Conservation (phyloP, 1,284 basidiomycete species). For the Apiotrichum gamsii region DNA sequence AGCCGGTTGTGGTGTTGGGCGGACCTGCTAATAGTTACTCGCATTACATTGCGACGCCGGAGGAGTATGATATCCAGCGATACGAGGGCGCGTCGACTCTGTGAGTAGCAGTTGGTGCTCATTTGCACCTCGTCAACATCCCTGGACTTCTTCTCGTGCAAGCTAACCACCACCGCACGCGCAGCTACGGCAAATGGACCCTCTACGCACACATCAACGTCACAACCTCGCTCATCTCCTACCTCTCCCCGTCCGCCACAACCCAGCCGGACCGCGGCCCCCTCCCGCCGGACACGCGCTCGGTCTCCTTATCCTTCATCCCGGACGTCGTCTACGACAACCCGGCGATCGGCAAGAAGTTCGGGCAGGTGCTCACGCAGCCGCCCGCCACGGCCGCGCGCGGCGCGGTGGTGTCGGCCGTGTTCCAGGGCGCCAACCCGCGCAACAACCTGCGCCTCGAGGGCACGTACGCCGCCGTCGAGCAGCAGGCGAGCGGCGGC, state of each 20-base stretch:
- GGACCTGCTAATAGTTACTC: conserved; percentile 15
- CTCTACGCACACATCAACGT: conserved; percentile 14
- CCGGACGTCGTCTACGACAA: conserved; percentile 9
- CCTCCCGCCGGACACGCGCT: conserved; percentile 5
- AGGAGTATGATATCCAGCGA: conserved; percentile 15
- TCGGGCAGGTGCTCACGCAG: conserved; percentile 6
- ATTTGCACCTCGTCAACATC: too few species aligned
- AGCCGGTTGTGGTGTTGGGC: conserved; percentile 14
- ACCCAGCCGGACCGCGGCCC: background rate
- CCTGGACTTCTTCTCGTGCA: too few species aligned
- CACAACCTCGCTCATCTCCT: conserved; percentile 2
- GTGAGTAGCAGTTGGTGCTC: too few species aligned
- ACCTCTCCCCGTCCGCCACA: background rate
- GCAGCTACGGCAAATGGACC: conserved; percentile 10
- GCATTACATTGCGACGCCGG: conserved; percentile 9
- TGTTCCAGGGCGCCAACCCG: conserved; percentile 14
- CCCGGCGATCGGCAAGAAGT: conserved; percentile 1
- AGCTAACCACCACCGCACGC: too few species aligned
- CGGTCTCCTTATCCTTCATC: background rate
- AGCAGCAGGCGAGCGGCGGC: conserved; percentile 2
- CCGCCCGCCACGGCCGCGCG: background rate
- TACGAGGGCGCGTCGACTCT: conserved; percentile 18
- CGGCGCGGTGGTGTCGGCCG: background rate
- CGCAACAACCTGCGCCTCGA: conserved; percentile 18
- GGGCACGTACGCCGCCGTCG: conserved; percentile 12